These are phyloP conservation scores for Peribolospora baueri DNA, from an alignment of 768 basidiomycete genomes.

Conservation along the genomic window DNA sequence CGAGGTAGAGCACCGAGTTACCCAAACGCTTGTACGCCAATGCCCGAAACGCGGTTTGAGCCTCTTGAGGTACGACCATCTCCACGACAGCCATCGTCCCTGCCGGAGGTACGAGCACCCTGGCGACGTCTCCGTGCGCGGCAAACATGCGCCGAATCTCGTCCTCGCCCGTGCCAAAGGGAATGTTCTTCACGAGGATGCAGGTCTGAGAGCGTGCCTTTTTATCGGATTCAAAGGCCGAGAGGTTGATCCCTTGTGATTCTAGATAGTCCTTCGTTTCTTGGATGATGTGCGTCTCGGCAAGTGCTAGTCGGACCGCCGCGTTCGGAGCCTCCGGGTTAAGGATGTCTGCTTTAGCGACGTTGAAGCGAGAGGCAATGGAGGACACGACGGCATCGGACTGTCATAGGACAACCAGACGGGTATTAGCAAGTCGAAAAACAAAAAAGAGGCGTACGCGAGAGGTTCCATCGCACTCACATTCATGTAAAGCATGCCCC, in stretches of 20 bases:
- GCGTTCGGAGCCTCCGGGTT: constrained; percentile 52
- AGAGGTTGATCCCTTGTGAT: constrained; percentile 20
- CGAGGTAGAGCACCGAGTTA: constrained; percentile 72
- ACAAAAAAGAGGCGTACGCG: constrained; percentile 4
- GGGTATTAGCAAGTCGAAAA: constrained; percentile 6
- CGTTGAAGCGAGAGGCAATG: constrained; percentile 63
- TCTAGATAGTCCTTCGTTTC: constrained; percentile 84
- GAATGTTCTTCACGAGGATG: constrained; percentile 89
- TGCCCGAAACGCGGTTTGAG: constrained; percentile 47
- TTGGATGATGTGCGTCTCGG: constrained; percentile 84
- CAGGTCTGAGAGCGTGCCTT: constrained; percentile 38
- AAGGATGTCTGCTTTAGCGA: constrained; percentile 66
- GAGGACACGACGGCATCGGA: constrained; percentile 82
- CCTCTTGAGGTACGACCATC: constrained; percentile 45
- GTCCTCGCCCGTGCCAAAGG: constrained; percentile 53
- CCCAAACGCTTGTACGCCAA: constrained; percentile 71
- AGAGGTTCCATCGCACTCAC: constrained; percentile 30
- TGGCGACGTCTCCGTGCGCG: constrained; percentile 40
- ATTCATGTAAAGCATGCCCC: constrained; percentile 92
- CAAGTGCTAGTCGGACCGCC: constrained; percentile 88
- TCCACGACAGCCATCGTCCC: constrained; percentile 86
- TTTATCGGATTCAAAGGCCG: constrained; percentile 18
- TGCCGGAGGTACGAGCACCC: constrained; percentile 66
- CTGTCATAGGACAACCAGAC: constrained; percentile 22
- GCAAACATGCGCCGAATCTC: constrained; percentile 61